Evolutionary conservation across 306 rosid genomes (phyloP).

Genomic region (Prunus davidiana): DNA sequence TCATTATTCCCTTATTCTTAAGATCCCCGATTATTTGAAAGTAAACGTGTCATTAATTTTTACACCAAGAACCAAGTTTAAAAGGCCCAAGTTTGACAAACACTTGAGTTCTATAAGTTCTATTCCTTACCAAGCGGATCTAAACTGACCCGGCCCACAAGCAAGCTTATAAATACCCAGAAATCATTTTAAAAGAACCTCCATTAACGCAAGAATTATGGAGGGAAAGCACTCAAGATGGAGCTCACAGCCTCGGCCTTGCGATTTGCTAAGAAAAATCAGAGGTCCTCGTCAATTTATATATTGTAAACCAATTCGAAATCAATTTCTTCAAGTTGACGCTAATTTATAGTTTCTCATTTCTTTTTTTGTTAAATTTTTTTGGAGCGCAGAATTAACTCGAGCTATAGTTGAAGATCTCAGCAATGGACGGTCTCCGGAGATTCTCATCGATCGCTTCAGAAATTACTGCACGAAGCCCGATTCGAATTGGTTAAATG

Average conservation of each 20-base stretch:
- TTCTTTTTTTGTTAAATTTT: neutral
- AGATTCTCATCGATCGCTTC: constrained; percentile 61
- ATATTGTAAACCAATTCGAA: neutral
- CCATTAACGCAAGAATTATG: constrained; percentile 26
- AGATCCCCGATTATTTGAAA: accelerated
- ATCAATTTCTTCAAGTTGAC: neutral
- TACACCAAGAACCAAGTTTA: no score
- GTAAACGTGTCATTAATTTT: no score
- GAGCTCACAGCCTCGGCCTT: constrained; percentile 28
- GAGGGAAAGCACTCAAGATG: constrained; percentile 48
- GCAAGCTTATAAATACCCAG: neutral
- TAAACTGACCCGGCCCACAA: neutral
- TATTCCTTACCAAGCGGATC: neutral
- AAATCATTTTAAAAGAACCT: neutral
- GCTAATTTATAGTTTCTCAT: neutral
- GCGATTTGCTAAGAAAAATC: constrained; percentile 44
- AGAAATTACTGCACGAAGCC: constrained; percentile 51
- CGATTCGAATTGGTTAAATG: constrained; percentile 49
- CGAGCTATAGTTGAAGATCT: constrained; percentile 47
- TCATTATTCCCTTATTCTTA: no score
- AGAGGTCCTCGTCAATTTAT: constrained; percentile 36
- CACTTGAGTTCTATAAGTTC: no score
- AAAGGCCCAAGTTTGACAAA: no score
- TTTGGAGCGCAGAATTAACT: constrained; percentile 53
- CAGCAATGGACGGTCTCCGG: constrained; percentile 52